Percentiles rank a stretch among this genome's conserved stretches.
Evolutionary conservation across 2,329 filamentous ascomycete species (phyloP).

Genomic region (Penicillium concentricum): DNA sequence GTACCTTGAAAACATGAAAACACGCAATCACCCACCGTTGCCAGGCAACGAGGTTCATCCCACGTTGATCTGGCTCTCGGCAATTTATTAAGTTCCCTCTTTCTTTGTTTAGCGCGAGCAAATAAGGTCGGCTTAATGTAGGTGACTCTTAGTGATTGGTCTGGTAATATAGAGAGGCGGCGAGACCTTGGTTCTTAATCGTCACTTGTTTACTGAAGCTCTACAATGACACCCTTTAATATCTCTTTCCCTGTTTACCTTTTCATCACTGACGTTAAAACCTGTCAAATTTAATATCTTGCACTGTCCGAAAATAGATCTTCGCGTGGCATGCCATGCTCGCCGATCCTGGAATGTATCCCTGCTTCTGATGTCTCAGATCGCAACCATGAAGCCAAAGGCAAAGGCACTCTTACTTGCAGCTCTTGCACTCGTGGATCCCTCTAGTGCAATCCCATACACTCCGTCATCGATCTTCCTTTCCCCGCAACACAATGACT

Average conservation of each 20-base stretch:
- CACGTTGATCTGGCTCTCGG: slow-evolving; percentile 12
- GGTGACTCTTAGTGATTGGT: slow-evolving; percentile 11
- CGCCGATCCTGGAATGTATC: slow-evolving; percentile 27
- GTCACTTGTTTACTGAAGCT: slow-evolving; percentile 3
- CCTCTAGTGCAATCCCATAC: slow-evolving; percentile 63
- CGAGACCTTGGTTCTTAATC: not conserved
- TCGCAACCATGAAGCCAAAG: slow-evolving; percentile 18
- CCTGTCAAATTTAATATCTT: slow-evolving; percentile 2
- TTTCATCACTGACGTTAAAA: not conserved
- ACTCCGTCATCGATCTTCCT: slow-evolving; percentile 72
- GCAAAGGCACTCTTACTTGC: slow-evolving; percentile 9
- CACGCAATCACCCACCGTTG: slow-evolving; percentile 14
- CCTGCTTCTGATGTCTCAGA: slow-evolving; percentile 25
- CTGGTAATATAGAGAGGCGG: not conserved
- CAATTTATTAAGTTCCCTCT: slow-evolving; percentile 16
- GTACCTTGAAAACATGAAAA: not conserved
- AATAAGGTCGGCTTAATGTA: slow-evolving; percentile 6
- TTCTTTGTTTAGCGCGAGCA: slow-evolving; percentile 14
- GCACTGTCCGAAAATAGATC: slow-evolving; percentile 4
- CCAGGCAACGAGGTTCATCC: slow-evolving; percentile 21
- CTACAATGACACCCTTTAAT: not conserved
- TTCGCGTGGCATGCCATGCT: slow-evolving; percentile 25
- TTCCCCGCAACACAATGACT: slow-evolving; percentile 48
- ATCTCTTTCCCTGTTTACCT: not conserved
- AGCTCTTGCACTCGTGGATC: slow-evolving; percentile 21